Conservation (phyloP, 192 early-diverging fungal genomes). For the Linnemannia exigua region DNA sequence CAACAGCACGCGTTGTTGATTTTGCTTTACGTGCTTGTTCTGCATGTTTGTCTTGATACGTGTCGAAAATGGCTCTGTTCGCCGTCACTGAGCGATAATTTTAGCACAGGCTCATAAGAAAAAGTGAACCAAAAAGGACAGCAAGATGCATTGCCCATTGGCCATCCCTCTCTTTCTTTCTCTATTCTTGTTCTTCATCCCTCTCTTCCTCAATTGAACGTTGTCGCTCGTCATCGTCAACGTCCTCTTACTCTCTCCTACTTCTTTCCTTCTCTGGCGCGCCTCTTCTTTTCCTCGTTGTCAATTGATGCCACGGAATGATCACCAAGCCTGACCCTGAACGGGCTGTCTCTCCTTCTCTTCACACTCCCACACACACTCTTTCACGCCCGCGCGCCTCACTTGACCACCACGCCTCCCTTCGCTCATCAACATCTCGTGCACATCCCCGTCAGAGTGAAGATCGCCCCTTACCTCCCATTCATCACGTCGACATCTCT, state of each 20-base stretch:
- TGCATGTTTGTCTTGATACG: not conserved
- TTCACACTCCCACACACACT: not conserved
- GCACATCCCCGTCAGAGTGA: conserved; percentile 18
- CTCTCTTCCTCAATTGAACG: not conserved
- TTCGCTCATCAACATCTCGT: conserved; percentile 4
- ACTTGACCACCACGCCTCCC: not conserved
- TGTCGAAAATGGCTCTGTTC: conserved; percentile 2
- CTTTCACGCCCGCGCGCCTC: conserved; percentile 6
- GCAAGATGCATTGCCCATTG: not conserved
- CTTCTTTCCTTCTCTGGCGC: not conserved
- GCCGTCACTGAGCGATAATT: not conserved
- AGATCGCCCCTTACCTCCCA: conserved; percentile 16
- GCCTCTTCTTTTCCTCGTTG: not conserved
- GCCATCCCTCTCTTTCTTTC: not conserved
- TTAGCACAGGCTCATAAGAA: not conserved
- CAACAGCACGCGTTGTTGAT: not conserved
- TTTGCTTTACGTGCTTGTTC: not conserved
- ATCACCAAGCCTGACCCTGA: conserved; percentile 37
- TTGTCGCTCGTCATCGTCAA: not conserved
- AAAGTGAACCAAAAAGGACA: not conserved
- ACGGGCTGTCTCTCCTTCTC: conserved; percentile 34
- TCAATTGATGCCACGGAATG: conserved; percentile 44
- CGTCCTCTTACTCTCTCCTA: not conserved
- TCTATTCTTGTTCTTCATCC: not conserved
- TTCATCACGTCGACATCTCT: conserved; percentile 27